A percentile compares a stretch with the other conserved stretches of the same genome.
These are phyloP conservation scores for Tuber umbilicatum DNA, from an alignment of 495 filamentous ascomycete genomes.

Conservation along the genomic window DNA sequence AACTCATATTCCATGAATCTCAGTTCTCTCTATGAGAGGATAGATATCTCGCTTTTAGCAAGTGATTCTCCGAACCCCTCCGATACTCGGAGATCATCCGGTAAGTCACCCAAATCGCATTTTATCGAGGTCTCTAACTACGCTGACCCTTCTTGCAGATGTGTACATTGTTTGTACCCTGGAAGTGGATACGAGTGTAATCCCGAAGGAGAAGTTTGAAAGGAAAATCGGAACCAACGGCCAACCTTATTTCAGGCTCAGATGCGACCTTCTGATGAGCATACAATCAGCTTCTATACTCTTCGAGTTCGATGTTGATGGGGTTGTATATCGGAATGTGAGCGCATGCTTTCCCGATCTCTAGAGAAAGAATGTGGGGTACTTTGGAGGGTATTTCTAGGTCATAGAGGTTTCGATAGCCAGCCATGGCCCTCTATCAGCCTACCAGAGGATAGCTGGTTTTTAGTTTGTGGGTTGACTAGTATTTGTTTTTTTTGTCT, in stretches of 20 bases:
- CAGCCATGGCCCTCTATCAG: too few species aligned
- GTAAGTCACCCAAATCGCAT: not conserved
- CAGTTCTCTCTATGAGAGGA: not conserved
- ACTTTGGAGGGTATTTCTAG: too few species aligned
- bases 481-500: too few species aligned
- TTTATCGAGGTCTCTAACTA: not conserved
- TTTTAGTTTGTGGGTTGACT: too few species aligned
- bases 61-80: not conserved
- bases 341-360: conserved; percentile 61
- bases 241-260: conserved; percentile 7
- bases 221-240: not conserved
- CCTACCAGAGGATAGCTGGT: too few species aligned
- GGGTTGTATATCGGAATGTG: conserved; percentile 60
- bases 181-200: conserved; percentile 9
- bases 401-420: too few species aligned
- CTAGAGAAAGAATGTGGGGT: not conserved
- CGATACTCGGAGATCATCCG: not conserved
- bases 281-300: conserved; percentile 16
- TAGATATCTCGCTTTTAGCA: not conserved
- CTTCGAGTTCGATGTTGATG: conserved; percentile 53
- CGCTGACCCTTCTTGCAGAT: not conserved
- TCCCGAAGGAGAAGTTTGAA: conserved; percentile 18
- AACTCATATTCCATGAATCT: not conserved
- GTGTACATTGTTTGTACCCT: conserved; percentile 15
- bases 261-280: conserved; percentile 14